Evolutionary conservation across 805 yeast genomes (phyloP), one percentile per base, ranked within the genome.

Genomic region (Candida dendrica): DNA sequence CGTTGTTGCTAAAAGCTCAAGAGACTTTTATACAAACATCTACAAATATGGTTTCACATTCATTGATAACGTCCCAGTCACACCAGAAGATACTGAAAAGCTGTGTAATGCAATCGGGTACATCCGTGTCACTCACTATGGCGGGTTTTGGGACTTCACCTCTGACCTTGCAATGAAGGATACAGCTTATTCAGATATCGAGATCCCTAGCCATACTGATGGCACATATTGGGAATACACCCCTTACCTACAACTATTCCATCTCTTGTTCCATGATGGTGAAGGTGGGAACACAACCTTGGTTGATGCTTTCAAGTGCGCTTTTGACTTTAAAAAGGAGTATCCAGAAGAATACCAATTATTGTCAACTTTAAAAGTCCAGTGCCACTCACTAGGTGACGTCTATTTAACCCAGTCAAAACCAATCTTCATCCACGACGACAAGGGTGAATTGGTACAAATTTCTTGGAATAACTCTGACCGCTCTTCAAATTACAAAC

Each of bases 71-170:
- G 82, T 77, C 17, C 88, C 87, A 1, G 76, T 68, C 4, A 65
- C 68, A 14, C 76, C 84, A 1, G 76, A 74, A 47, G 80, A 66
- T 17, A 81, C 89, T 2, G 72, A 80, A 50, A 60, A 62, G 46
- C 65, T 81, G 45, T 72, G 79, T 42, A 77, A 78, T 47, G 61
- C 74, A 49, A 71, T 81, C 47, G 69, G 79, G 42, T 79, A 75
- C 55, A 73, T 80, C 38, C 65, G 84, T 34, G 79, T 79, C 20
- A 81, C 89, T 2, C 89, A 81, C 55, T 81, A 82, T 49, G 88
- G 87, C n/a, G 87, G 84, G 1, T 81, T 82, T 61, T 82, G 88
- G 87, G 86, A 80, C 55, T 81, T 82, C 59, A 81, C 88, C 10
- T 71, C 84, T 4, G 84, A 81, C 52, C 63, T 81, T 52, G 69